Conservation (phyloP, 345 rosid species). For the Syzygium jambos region DNA sequence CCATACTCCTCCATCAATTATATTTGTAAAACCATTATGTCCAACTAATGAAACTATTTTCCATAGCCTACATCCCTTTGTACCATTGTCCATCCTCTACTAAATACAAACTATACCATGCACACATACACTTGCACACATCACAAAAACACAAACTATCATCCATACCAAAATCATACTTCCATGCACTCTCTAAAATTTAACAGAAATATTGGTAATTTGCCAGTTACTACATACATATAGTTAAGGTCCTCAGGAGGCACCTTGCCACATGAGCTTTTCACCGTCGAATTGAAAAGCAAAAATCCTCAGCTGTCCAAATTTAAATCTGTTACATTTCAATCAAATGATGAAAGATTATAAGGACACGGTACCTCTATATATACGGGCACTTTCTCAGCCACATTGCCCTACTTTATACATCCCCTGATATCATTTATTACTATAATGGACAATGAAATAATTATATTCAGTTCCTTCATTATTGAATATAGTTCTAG, state of each 20-base stretch:
- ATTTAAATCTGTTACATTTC: neutral
- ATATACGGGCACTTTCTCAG: neutral
- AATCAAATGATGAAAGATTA: neutral
- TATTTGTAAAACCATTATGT: too few relatives aligned
- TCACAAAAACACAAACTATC: too few relatives aligned
- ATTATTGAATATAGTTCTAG: neutral
- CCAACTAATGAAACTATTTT: too few relatives aligned
- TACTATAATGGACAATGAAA: neutral
- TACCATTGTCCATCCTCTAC: too few relatives aligned
- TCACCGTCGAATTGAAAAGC: neutral
- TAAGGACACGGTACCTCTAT: neutral
- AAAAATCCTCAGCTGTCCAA: too few relatives aligned
- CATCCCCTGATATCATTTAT: neutral
- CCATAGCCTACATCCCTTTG: too few relatives aligned
- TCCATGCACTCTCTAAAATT: too few relatives aligned
- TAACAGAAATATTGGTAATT: neutral
- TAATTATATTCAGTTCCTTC: neutral
- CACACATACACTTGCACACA: too few relatives aligned
- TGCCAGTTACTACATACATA: neutral
- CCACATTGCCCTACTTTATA: neutral
- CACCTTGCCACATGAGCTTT: too few relatives aligned
- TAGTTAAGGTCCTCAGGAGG: neutral
- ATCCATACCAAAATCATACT: too few relatives aligned
- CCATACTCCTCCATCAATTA: too few relatives aligned
- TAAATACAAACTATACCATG: too few relatives aligned